Evolutionary conservation across 1,139 yeast genomes (phyloP).

Genomic region (Hemisphaericaspora subhashii): DNA sequence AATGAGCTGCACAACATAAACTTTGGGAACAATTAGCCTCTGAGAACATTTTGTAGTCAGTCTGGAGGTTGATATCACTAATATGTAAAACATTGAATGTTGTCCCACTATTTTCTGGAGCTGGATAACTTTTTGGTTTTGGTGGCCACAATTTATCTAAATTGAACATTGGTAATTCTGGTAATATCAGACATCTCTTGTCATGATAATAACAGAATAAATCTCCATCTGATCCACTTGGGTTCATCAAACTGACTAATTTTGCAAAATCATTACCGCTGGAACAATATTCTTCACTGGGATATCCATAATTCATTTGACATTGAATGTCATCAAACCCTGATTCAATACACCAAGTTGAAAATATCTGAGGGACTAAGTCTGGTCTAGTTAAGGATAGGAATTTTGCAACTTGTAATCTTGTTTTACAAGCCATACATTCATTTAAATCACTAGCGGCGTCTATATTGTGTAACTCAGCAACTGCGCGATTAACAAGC

Average conservation of each 20-base stretch:
- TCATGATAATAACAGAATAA: constrained; percentile 54
- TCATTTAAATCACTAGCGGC: constrained; percentile 22
- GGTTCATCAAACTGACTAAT: constrained; percentile 47
- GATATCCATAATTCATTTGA: constrained; percentile 24
- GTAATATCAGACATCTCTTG: constrained; percentile 39
- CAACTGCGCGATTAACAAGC: constrained; percentile 16
- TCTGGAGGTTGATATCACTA: constrained; percentile 27
- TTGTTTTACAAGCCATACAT: constrained; percentile 41
- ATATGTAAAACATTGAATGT: constrained; percentile 30
- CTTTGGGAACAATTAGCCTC: constrained; percentile 34
- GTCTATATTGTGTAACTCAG: constrained; percentile 21
- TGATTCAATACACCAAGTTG: constrained; percentile 41
- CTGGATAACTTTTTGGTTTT: constrained; percentile 29
- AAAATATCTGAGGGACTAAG: constrained; percentile 40
- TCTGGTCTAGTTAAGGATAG: constrained; percentile 41
- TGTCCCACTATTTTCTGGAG: constrained; percentile 20
- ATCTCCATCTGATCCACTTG: constrained; percentile 50
- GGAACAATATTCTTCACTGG: constrained; percentile 21
- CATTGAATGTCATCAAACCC: constrained; percentile 31
- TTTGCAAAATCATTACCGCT: constrained; percentile 43
- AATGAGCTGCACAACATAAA: constrained; percentile 25
- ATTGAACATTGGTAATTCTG: constrained; percentile 42
- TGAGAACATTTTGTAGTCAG: constrained; percentile 23
- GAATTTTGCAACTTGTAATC: constrained; percentile 43
- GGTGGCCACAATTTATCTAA: constrained; percentile 42